Conservation (phyloP, 2,329 filamentous ascomycete species). For the Amesomyces nigricolor region DNA sequence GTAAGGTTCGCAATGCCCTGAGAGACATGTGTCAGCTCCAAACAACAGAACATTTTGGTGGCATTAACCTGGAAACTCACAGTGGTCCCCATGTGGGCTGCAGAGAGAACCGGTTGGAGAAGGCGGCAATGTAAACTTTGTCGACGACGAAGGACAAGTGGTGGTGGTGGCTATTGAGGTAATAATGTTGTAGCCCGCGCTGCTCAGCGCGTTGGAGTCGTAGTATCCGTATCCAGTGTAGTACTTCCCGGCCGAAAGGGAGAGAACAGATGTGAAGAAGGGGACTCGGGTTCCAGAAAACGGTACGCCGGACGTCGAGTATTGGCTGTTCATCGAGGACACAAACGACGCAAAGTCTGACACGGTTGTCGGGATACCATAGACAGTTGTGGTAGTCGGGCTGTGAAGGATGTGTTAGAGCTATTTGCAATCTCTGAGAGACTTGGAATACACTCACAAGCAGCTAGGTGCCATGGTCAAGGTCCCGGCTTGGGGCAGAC, state of each 20-base stretch:
- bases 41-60: neutral
- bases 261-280: neutral
- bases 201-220: neutral
- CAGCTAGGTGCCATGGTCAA: neutral
- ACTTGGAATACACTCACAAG: neutral
- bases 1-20: conserved; percentile 12
- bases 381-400: neutral
- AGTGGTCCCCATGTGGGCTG: conserved; percentile 6
- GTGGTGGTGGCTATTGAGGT: neutral
- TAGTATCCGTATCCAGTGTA: conserved; percentile 3
- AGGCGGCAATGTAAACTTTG: conserved; percentile 2
- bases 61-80: neutral
- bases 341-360: neutral
- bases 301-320: conserved; percentile 4
- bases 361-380: neutral
- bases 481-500: neutral
- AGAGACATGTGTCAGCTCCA: neutral
- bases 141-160: neutral
- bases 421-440: neutral
- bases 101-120: conserved; percentile 10
- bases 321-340: conserved; percentile 5
- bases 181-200: conserved; percentile 8
- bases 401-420: neutral
- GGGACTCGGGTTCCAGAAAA: conserved; percentile 6
- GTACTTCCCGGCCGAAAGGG: neutral